Evolutionary conservation across 495 filamentous ascomycete species (phyloP), one percentile per base, ranked within the genome.

Genomic region (Hyaloscypha hepaticicola): DNA sequence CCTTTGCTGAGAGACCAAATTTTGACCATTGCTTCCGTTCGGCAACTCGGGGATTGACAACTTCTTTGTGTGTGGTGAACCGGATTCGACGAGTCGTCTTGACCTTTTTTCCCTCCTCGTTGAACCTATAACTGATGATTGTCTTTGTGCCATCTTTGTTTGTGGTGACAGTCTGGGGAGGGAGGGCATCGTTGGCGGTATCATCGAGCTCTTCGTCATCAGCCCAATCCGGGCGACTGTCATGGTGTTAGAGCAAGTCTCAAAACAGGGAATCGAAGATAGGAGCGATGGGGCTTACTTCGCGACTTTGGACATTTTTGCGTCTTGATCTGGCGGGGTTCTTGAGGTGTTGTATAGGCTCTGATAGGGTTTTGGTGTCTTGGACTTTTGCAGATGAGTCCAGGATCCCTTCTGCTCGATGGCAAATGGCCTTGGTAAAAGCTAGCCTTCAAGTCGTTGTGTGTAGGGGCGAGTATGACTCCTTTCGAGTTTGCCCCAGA

Each of bases 111-210:
- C 90, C 90, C 55, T 93, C 85, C 67, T 98, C 95, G 81, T 95
- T 93, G 82, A 91, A 87, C 55, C 88, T 85, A 85, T 92, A 96
- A 64, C 90, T 91, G 69, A 95, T 86, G 70, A 94, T 89, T 41
- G 96, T 98, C 77, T 96, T 96, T 74, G 92, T 97, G 71, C 96
- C 95, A 75, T 99, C 95, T 80, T 96, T 93, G 88, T 98, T 97
- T 67, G 86, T 87, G 74, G 89, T 93, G 65, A 94, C 88, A 77
- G 93, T 87, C 63, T 88, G 88, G 55, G 90, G 83, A 58, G 96
- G 95, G 67, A 98, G 89, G 31, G 87, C 86, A 72, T 83, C 82
- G 73, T 86, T 78, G 61, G 33, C 24, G 76, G 88, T 83, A 78
- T 97, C 95, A 70, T 96, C 92, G 78, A 91, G 88, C 65, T 96